Evolutionary conservation across 176 grass and related monocot genomes (phyloP).

Genomic region (Paspalum notatum): DNA sequence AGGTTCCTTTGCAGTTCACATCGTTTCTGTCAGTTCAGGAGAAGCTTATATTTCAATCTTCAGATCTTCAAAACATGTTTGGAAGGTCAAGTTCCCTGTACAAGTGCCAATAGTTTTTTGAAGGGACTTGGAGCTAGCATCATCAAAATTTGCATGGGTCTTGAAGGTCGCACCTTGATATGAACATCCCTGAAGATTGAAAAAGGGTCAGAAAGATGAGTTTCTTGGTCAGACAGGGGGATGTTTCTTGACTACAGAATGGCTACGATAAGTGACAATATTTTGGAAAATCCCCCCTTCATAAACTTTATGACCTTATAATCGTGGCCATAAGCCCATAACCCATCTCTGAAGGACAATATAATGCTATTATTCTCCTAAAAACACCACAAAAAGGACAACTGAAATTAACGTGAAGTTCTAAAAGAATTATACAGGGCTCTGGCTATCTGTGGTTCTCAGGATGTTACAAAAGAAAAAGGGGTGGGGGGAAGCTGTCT

Average conservation of each 20-base stretch:
- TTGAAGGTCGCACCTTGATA: slow-evolving; percentile 17
- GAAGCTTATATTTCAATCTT: slow-evolving; percentile 38
- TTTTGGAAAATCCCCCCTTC: background rate
- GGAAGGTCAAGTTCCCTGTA: slow-evolving; percentile 34
- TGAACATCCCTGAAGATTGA: slow-evolving; percentile 51
- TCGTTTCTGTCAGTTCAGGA: slow-evolving; percentile 35
- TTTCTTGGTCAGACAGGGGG: background rate
- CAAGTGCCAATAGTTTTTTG: slow-evolving; percentile 11
- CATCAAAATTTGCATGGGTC: slow-evolving; percentile 32
- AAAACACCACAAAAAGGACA: background rate
- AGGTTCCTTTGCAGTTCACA: slow-evolving; percentile 28
- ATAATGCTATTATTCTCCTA: slow-evolving; percentile 1
- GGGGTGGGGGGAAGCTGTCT: no score
- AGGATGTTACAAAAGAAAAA: no score
- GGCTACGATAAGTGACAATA: background rate
- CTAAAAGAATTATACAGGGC: background rate
- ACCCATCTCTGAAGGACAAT: background rate
- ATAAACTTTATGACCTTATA: slow-evolving; percentile 1
- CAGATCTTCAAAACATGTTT: slow-evolving; percentile 6
- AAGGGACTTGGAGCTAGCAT: slow-evolving; percentile 25
- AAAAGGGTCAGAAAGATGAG: slow-evolving; percentile 14
- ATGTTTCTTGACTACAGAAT: background rate
- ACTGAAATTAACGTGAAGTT: background rate
- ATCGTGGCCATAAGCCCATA: background rate
- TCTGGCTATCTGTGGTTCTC: no score